Evolutionary conservation across 768 basidiomycete genomes (phyloP).

Genomic region (Boletus pseudopeckii): DNA sequence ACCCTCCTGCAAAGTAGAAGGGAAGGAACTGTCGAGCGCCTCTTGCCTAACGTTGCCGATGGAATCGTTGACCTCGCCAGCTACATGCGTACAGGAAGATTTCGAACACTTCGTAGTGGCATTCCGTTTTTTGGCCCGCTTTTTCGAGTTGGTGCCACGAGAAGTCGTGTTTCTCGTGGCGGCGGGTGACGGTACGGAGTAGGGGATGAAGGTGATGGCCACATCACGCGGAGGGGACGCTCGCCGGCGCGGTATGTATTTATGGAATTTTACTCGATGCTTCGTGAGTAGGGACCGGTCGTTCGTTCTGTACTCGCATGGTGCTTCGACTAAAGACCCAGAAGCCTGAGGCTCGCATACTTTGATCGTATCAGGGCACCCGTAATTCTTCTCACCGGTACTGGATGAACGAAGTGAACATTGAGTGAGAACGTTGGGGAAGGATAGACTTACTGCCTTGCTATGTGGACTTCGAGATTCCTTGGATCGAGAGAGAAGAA

Average conservation of each 20-base stretch:
- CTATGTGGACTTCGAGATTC: background rate
- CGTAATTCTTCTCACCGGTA: constrained; percentile 8
- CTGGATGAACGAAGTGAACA: constrained; percentile 1
- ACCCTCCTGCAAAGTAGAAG: background rate
- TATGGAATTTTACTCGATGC: constrained; percentile 11
- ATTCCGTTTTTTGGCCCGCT: background rate
- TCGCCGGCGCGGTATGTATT: constrained; percentile 6
- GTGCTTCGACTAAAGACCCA: background rate
- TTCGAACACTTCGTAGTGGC: background rate
- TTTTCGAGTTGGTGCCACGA: no score
- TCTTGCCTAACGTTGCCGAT: background rate
- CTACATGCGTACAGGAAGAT: background rate
- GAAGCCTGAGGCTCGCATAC: background rate
- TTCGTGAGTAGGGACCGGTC: constrained; percentile 17
- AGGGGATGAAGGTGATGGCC: background rate
- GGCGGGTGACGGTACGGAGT: background rate
- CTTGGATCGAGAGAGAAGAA: constrained; percentile 8
- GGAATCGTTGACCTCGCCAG: background rate
- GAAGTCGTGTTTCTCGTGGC: background rate
- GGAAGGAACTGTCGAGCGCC: background rate
- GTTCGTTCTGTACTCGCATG: constrained; percentile 8
- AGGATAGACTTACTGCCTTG: constrained; percentile 12
- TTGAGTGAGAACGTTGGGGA: background rate
- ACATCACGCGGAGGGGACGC: no score
- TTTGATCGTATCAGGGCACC: constrained; percentile 2